phyloP scores from a whole-genome alignment of 352 stramenopile species.

The Thraustochytrium striatum region DNA sequence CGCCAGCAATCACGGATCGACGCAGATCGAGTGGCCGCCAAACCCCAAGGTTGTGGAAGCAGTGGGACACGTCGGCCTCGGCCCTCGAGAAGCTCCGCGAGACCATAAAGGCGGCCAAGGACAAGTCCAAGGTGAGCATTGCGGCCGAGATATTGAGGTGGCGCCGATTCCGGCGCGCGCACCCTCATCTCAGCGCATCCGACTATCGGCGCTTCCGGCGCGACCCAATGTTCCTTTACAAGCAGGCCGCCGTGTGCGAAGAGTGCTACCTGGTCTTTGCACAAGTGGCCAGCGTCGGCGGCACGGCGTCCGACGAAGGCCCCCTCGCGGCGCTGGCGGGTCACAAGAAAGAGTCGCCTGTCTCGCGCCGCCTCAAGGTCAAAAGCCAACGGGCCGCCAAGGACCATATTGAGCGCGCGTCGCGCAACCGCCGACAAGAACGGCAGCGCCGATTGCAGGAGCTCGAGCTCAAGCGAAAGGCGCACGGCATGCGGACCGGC shows the following conservation, averaged over 20 bases:
- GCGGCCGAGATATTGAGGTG: slow-evolving; percentile 66
- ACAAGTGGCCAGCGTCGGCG: slow-evolving; percentile 58
- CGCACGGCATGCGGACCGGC: not conserved
- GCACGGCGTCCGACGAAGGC: no score
- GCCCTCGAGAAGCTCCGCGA: slow-evolving; percentile 62
- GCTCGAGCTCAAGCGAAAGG: not conserved
- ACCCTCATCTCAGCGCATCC: slow-evolving; percentile 72
- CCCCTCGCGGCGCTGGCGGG: no score
- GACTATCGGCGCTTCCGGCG: slow-evolving; percentile 78
- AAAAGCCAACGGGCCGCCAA: not conserved
- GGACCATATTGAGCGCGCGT: slow-evolving; percentile 17
- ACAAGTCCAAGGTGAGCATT: slow-evolving; percentile 18
- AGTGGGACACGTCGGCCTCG: slow-evolving; percentile 85
- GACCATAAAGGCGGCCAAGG: slow-evolving; percentile 51
- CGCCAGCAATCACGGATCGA: slow-evolving; percentile 36
- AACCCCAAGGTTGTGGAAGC: slow-evolving; percentile 74
- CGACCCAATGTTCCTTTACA: slow-evolving; percentile 90
- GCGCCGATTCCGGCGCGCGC: slow-evolving; percentile 74
- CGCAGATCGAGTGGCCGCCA: slow-evolving; percentile 78
- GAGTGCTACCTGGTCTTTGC: slow-evolving; percentile 87
- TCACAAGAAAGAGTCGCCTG: not conserved
- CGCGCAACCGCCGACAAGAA: not conserved
- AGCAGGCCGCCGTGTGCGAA: slow-evolving; percentile 81
- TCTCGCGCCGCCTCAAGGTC: not conserved
- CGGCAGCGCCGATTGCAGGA: not conserved